These are phyloP conservation scores for Tolypocladium amazonense DNA, from an alignment of 2,329 filamentous ascomycete species.

Conservation along the genomic window DNA sequence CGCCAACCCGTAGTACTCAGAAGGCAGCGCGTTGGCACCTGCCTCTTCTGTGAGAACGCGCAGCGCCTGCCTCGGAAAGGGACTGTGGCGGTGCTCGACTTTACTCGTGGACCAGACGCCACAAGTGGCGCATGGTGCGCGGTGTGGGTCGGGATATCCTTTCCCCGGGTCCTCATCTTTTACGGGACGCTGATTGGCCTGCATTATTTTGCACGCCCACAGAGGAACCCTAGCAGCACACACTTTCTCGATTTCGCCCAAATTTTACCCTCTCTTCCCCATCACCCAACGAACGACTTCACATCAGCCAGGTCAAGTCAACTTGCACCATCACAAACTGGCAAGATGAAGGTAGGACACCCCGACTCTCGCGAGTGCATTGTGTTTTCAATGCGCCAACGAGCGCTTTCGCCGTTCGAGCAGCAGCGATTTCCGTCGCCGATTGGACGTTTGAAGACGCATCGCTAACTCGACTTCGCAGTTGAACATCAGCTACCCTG, in stretches of 20 bases:
- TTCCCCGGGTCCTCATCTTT: constrained; percentile 6
- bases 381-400: background rate
- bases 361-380: background rate
- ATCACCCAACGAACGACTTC: constrained; percentile 22
- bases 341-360: constrained; percentile 36
- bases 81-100: constrained; percentile 1
- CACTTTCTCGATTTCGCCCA: constrained; percentile 27
- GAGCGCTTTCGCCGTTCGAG: background rate
- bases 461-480: constrained; percentile 25
- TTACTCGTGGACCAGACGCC: background rate
- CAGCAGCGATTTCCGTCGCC: background rate
- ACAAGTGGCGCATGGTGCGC: background rate
- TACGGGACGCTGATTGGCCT: constrained; percentile 20
- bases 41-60: background rate
- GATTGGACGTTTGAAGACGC: background rate
- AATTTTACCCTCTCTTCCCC: constrained; percentile 21
- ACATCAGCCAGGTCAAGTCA: constrained; percentile 29
- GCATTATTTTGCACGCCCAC: constrained; percentile 7
- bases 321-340: constrained; percentile 34
- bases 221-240: constrained; percentile 30
- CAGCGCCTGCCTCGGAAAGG: background rate
- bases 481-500: constrained; percentile 74
- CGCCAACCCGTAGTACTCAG: background rate
- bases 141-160: constrained; percentile 9
- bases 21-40: background rate